Conservation (phyloP, 2,329 filamentous ascomycete genomes). For the Scortechinia acanthostroma region DNA sequence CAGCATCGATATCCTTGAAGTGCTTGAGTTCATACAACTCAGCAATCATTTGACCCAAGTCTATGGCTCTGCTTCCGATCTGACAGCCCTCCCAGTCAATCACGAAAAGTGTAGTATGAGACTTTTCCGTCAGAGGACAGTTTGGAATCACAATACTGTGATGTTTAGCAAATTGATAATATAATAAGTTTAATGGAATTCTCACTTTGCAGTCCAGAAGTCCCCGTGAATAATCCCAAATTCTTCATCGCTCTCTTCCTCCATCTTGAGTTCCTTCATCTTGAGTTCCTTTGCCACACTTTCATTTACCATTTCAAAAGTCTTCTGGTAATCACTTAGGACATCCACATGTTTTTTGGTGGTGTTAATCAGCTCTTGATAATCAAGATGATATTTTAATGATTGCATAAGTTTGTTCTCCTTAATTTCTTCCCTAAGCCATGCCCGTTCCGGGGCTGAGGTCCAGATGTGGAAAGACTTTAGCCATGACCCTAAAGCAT, state of each 20-base stretch:
- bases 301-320: constrained; percentile 35
- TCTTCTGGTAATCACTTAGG: constrained; percentile 27
- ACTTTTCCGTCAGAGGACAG: constrained; percentile 16
- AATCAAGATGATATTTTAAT: constrained; percentile 32
- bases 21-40: constrained; percentile 48
- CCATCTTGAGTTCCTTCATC: too few relatives aligned
- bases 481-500: constrained; percentile 42
- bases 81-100: constrained; percentile 54
- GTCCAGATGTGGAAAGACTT: constrained; percentile 41
- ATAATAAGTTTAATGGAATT: too few relatives aligned
- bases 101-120: too few relatives aligned
- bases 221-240: constrained; percentile 44
- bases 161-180: too few relatives aligned
- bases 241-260: too few relatives aligned
- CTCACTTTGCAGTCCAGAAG: constrained; percentile 60
- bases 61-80: constrained; percentile 35
- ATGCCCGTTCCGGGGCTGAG: too few relatives aligned
- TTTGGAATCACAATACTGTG: constrained; percentile 33
- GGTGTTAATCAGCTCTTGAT: constrained; percentile 29
- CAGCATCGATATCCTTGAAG: constrained; percentile 40
- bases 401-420: constrained; percentile 34
- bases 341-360: constrained; percentile 33
- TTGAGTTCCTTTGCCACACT: constrained; percentile 26
- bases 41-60: constrained; percentile 52
- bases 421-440: too few relatives aligned